Percentiles rank a stretch among this genome's conserved stretches.
Evolutionary conservation across 164 flowering plant species (phyloP).

Genomic region (Akebia trifoliata): DNA sequence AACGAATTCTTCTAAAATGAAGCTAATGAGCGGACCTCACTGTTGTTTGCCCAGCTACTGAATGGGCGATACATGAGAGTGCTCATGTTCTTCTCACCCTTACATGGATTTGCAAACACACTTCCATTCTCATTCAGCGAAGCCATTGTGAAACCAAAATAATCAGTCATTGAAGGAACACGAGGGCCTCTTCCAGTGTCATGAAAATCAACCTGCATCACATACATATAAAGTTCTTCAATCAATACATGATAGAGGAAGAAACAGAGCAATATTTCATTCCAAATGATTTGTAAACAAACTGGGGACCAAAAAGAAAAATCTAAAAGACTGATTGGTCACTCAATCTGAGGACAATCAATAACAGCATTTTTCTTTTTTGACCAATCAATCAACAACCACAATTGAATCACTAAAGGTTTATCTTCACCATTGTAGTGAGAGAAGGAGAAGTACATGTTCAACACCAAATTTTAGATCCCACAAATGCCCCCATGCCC

Average conservation of each 20-base stretch:
- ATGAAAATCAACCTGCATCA: constrained; percentile 88
- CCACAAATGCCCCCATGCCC: too few relatives aligned
- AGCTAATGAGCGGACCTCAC: constrained; percentile 58
- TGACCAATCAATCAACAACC: neutral
- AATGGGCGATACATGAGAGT: constrained; percentile 98
- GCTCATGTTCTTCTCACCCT: constrained; percentile 88
- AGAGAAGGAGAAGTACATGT: neutral
- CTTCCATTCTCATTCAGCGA: constrained; percentile 85
- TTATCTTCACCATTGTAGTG: neutral
- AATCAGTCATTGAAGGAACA: constrained; percentile 94
- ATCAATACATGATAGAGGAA: constrained; percentile 3
- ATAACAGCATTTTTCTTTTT: neutral
- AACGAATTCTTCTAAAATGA: neutral
- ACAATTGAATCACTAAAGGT: neutral
- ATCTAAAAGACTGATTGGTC: neutral
- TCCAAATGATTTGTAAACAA: neutral
- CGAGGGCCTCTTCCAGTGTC: constrained; percentile 92
- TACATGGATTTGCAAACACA: constrained; percentile 88
- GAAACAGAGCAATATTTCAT: neutral
- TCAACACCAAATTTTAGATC: too few relatives aligned
- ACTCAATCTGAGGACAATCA: neutral
- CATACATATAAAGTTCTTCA: neutral
- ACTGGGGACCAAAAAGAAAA: neutral
- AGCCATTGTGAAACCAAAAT: constrained; percentile 98
- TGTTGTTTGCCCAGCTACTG: constrained; percentile 92